Conservation (phyloP, 495 filamentous ascomycete species). For the Hypoxylon rickii region DNA sequence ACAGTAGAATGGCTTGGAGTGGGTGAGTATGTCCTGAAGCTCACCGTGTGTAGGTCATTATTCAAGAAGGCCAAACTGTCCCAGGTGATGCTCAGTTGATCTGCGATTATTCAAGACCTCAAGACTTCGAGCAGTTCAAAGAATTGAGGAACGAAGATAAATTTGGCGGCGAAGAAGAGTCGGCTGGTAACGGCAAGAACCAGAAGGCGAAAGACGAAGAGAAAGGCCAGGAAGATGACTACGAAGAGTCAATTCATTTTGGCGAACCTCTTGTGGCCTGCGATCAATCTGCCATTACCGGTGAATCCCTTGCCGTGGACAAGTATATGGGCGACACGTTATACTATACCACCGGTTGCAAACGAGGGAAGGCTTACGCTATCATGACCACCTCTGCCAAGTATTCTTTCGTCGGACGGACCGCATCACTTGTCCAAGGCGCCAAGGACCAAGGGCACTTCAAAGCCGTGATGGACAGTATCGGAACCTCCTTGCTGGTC, state of each 20-base stretch:
- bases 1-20: too few species aligned
- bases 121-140: slow-evolving; percentile 73
- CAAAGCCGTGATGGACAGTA: slow-evolving; percentile 82
- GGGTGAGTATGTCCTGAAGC: not conserved
- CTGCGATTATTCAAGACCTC: slow-evolving; percentile 72
- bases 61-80: slow-evolving; percentile 77
- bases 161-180: slow-evolving; percentile 56
- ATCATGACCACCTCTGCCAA: slow-evolving; percentile 82
- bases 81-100: slow-evolving; percentile 77
- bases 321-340: slow-evolving; percentile 77
- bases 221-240: slow-evolving; percentile 69
- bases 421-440: slow-evolving; percentile 79
- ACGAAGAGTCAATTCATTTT: slow-evolving; percentile 79
- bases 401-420: slow-evolving; percentile 83
- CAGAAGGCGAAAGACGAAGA: slow-evolving; percentile 54
- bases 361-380: slow-evolving; percentile 81
- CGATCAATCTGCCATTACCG: slow-evolving; percentile 90
- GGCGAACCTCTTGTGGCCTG: slow-evolving; percentile 80
- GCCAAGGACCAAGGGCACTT: slow-evolving; percentile 78
- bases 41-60: slow-evolving; percentile 52
- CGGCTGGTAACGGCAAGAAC: slow-evolving; percentile 21
- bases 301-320: slow-evolving; percentile 89
- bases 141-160: slow-evolving; percentile 63
- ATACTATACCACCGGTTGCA: slow-evolving; percentile 84
- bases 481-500: slow-evolving; percentile 78